Percentiles rank a stretch among this genome's conserved stretches.
Evolutionary conservation across 1,284 basidiomycete species (phyloP).

Genomic region (Cutaneotrichosporon cyanovorans): DNA sequence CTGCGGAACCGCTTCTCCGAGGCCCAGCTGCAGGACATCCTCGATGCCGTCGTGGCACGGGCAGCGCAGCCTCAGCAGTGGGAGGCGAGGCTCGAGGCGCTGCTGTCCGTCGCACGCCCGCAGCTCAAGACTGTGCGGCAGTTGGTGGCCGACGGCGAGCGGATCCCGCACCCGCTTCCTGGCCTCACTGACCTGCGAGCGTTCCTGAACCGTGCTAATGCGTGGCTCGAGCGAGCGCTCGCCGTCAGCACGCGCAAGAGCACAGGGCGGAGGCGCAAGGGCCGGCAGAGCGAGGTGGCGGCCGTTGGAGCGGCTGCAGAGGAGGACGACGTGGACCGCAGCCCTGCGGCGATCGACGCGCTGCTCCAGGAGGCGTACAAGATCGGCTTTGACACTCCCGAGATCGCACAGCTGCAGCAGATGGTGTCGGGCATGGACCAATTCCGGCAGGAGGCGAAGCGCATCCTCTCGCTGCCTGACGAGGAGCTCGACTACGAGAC

Average conservation of each 20-base stretch:
- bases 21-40: constrained; percentile 63
- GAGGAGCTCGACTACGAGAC: constrained; percentile 30
- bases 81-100: constrained; percentile 61
- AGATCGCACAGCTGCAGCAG: constrained; percentile 37
- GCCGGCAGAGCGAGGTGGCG: constrained; percentile 21
- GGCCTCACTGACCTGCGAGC: constrained; percentile 66
- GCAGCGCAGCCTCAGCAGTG: constrained; percentile 69
- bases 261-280: constrained; percentile 28
- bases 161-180: constrained; percentile 64
- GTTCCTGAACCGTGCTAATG: constrained; percentile 70
- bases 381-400: constrained; percentile 43
- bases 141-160: constrained; percentile 76
- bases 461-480: constrained; percentile 27
- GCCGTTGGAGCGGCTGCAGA: too few relatives aligned
- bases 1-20: constrained; percentile 78
- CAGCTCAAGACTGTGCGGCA: constrained; percentile 66
- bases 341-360: constrained; percentile 22
- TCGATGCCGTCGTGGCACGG: constrained; percentile 59
- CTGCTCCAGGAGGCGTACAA: constrained; percentile 33
- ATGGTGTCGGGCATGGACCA: constrained; percentile 26
- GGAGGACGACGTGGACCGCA: constrained; percentile 29
- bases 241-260: constrained; percentile 32
- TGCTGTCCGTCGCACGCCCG: constrained; percentile 65
- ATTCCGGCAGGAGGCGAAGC: constrained; percentile 33
- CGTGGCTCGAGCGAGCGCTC: constrained; percentile 57